Evolutionary conservation across 1,139 yeast species (phyloP).

Genomic region (Yarrowia galli): DNA sequence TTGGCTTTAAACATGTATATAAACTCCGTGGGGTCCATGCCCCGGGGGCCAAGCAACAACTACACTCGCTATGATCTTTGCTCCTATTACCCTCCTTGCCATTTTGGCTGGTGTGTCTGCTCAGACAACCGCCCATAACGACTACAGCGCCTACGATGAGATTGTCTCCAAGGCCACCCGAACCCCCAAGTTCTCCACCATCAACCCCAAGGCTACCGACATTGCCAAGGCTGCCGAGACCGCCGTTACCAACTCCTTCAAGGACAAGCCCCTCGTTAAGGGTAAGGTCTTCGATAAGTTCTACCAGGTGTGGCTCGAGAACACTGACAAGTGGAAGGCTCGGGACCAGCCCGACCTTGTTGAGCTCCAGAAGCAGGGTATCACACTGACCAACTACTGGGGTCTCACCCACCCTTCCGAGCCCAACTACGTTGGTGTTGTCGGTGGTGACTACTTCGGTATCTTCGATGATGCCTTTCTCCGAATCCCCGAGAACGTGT

Average conservation of each 20-base stretch:
- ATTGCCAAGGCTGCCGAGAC: slow-evolving; percentile 54
- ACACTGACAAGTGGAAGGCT: slow-evolving; percentile 18
- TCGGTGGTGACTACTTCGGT: slow-evolving; percentile 15
- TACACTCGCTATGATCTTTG: slow-evolving; percentile 43
- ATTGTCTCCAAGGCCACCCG: slow-evolving; percentile 41
- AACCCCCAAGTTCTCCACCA: slow-evolving; percentile 49
- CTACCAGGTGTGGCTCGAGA: slow-evolving; percentile 20
- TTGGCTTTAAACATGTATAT: background rate
- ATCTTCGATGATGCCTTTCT: slow-evolving; percentile 10
- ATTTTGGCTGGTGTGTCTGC: slow-evolving; percentile 11
- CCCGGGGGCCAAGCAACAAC: background rate
- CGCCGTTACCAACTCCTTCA: slow-evolving; percentile 52
- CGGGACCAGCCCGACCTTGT: background rate
- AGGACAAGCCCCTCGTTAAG: slow-evolving; percentile 49
- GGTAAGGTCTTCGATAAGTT: slow-evolving; percentile 18
- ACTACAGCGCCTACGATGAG: slow-evolving; percentile 9
- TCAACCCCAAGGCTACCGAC: slow-evolving; percentile 52
- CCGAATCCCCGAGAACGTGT: slow-evolving; percentile 8
- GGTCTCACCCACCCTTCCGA: slow-evolving; percentile 11
- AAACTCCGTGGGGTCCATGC: background rate
- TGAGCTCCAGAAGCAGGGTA: slow-evolving; percentile 12
- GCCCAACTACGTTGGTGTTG: slow-evolving; percentile 20
- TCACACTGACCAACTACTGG: slow-evolving; percentile 18
- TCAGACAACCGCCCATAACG: slow-evolving; percentile 27
- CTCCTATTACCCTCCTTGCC: slow-evolving; percentile 17